phyloP scores from a whole-genome alignment of 441 rosid genomes.

The Adansonia madagascariensis region DNA sequence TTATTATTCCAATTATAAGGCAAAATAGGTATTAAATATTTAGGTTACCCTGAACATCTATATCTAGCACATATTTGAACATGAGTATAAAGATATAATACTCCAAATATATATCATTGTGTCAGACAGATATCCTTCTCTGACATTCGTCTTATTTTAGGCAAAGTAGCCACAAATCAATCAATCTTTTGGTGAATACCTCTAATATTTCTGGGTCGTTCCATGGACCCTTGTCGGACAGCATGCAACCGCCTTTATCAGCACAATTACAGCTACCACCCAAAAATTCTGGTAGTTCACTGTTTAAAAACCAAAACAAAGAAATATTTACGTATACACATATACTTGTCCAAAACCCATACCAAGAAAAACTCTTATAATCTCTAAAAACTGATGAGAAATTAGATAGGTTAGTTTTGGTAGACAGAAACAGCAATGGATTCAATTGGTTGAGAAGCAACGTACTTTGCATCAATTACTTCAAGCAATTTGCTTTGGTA shows the following conservation, averaged over 20 bases:
- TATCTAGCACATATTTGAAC: too few relatives aligned
- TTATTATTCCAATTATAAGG: neutral
- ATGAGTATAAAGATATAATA: too few relatives aligned
- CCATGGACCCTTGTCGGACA: slow-evolving; percentile 94
- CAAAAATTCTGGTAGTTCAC: slow-evolving; percentile 79
- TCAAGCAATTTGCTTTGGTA: slow-evolving; percentile 88
- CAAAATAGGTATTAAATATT: neutral
- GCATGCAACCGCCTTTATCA: slow-evolving; percentile 83
- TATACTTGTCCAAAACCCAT: neutral
- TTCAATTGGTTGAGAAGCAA: neutral
- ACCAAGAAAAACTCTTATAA: neutral
- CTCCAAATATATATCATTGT: too few relatives aligned
- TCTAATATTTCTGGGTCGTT: slow-evolving; percentile 68
- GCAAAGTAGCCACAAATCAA: neutral
- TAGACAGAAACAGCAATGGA: too few relatives aligned
- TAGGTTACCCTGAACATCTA: neutral
- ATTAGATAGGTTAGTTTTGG: neutral
- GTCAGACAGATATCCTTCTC: neutral
- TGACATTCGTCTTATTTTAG: neutral
- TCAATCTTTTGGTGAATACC: slow-evolving; percentile 37
- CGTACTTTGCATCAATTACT: slow-evolving; percentile 68
- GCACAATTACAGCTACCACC: slow-evolving; percentile 85
- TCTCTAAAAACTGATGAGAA: neutral
- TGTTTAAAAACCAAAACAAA: slow-evolving; percentile 32
- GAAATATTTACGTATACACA: neutral